Evolutionary conservation across 1,284 basidiomycete genomes (phyloP), one percentile per base, ranked within the genome.

Genomic region (Apiotrichum gamsii): DNA sequence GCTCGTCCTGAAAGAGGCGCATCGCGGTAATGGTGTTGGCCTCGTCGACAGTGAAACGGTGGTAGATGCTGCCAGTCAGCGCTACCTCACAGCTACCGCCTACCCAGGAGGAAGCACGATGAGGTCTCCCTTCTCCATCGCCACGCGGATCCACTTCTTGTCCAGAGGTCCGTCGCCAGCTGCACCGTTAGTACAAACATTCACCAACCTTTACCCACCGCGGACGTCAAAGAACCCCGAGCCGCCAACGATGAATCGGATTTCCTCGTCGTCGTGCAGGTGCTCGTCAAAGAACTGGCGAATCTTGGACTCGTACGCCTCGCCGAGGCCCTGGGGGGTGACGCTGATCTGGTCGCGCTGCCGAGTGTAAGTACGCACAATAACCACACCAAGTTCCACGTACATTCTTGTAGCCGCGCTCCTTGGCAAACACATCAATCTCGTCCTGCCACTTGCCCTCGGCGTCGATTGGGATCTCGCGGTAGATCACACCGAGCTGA

Each of bases 201-300:
- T 2, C 24, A 5, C 15, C 23, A 11, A 13, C 8, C 1, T 4
- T 10, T 10, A 59, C 79, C 52, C 51, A 84, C 85, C 83, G 51
- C 86, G 78, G 25, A 90, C 78, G 55, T 90, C 88, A 61, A 91
- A 93, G 75, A 82, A 94, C 0, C 88, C 88, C 37, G 80, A 82
- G 8, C 89, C 90, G 1, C 78, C 77, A 33, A 87, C 76, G 56
- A 91, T 82, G 65, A 86, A 94, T 15, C 89, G 78, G 58, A 90
- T 90, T 72, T 91, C 89, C 67, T 91, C 88, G 59, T 91, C 89
- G 69, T 91, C 87, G 59, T 91, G 89, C 73, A 91, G 78, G 60
- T 90, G 87, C 85, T 88, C 85, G 52, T 83, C 77, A 64, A 86
- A 91, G 73, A 90, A 90, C 4, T 67, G 77, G 64, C 83, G 83